Evolutionary conservation across 2,329 filamentous ascomycete genomes (phyloP).

Genomic region (Scleromitrula shiraiana): DNA sequence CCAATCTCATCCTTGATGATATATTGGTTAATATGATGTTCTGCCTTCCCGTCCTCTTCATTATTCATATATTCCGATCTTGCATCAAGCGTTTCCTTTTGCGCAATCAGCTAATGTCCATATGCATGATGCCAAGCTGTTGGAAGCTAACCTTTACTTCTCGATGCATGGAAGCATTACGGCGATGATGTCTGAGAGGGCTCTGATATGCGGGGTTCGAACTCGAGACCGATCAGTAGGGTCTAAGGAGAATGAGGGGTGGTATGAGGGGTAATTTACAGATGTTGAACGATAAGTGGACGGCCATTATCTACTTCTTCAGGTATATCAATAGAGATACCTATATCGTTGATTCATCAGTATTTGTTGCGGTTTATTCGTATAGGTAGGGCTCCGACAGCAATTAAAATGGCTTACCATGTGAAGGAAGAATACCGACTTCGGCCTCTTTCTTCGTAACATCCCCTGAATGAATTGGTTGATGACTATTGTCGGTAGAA

Average conservation of each 20-base stretch:
- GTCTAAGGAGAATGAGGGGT: conserved; percentile 1
- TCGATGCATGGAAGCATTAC: conserved; percentile 50
- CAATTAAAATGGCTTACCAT: conserved; percentile 31
- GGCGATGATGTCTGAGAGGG: conserved; percentile 57
- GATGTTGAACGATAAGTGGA: conserved; percentile 31
- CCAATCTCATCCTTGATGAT: conserved; percentile 91
- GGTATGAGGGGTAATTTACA: conserved; percentile 18
- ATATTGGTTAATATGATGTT: conserved; percentile 93
- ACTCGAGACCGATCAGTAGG: conserved; percentile 30
- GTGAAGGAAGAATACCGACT: conserved; percentile 37
- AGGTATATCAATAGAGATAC: conserved; percentile 36
- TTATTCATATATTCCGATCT: conserved; percentile 80
- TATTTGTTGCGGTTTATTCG: background rate
- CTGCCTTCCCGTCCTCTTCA: conserved; percentile 69
- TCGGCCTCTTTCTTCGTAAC: conserved; percentile 23
- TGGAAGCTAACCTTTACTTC: conserved; percentile 42
- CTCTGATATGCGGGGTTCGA: conserved; percentile 43
- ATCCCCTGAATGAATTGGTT: conserved; percentile 19
- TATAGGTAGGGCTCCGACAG: background rate
- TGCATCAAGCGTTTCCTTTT: conserved; percentile 81
- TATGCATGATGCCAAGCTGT: background rate
- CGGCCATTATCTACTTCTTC: conserved; percentile 31
- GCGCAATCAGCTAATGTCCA: background rate
- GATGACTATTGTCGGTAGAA: conserved; percentile 9
- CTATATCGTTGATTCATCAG: conserved; percentile 6